phyloP scores from a whole-genome alignment of 202 grass and related monocot genomes.

The Brachypodium distachyon region DNA sequence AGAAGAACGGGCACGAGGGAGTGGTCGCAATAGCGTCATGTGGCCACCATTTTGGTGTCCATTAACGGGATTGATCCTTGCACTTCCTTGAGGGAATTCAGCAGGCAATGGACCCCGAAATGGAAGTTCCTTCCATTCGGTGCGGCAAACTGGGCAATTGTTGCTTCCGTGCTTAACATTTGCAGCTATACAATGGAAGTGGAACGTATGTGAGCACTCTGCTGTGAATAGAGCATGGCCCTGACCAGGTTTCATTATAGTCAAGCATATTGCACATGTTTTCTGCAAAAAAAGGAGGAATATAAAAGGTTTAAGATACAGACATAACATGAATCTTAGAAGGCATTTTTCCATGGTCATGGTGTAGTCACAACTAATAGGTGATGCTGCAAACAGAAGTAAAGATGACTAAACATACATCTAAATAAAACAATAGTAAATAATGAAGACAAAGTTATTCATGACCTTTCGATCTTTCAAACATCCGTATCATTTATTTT shows the following conservation, averaged over 20 bases:
- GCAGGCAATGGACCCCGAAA: constrained; percentile 35
- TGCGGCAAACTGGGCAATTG: constrained; percentile 67
- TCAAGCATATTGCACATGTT: constrained; percentile 82
- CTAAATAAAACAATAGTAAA: background rate
- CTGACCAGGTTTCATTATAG: constrained; percentile 71
- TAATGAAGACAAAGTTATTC: background rate
- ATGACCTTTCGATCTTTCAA: background rate
- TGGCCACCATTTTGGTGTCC: constrained; percentile 50
- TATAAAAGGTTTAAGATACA: background rate
- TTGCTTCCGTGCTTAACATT: constrained; percentile 86
- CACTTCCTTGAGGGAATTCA: constrained; percentile 42
- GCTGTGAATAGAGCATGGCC: constrained; percentile 86
- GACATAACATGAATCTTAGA: background rate
- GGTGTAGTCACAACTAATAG: background rate
- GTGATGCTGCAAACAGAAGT: background rate
- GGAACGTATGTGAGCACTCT: constrained; percentile 81
- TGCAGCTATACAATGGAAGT: constrained; percentile 84
- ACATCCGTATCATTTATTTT: background rate
- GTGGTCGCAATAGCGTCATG: constrained; percentile 51
- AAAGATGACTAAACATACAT: background rate
- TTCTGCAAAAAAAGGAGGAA: constrained; percentile 30
- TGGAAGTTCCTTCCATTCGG: constrained; percentile 84
- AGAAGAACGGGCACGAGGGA: constrained; percentile 59
- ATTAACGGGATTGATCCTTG: constrained; percentile 54
- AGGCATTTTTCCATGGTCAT: background rate